Evolutionary conservation across 768 basidiomycete genomes (phyloP).

Genomic region (Tricholoma saponaceum): DNA sequence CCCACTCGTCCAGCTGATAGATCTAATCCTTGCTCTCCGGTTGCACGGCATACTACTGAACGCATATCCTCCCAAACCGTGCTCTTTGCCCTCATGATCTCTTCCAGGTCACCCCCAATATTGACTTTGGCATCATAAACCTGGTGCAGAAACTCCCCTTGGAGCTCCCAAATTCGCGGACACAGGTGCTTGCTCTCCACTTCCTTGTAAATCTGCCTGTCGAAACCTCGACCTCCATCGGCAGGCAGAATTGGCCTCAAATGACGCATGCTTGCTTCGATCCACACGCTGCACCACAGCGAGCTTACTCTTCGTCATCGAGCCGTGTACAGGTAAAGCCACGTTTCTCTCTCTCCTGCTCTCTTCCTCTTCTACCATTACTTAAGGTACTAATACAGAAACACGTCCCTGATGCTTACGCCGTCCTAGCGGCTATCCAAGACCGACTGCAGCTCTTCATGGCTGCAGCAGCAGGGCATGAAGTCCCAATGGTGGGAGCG

Average conservation of each 20-base stretch:
- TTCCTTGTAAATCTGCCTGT: background rate
- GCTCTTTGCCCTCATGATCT: slow-evolving; percentile 36
- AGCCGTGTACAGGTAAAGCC: slow-evolving; percentile 67
- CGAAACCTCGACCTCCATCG: slow-evolving; percentile 20
- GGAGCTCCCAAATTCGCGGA: slow-evolving; percentile 80
- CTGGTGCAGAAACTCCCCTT: slow-evolving; percentile 48
- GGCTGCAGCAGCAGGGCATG: slow-evolving; percentile 7
- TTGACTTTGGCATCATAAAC: slow-evolving; percentile 51
- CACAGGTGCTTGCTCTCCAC: slow-evolving; percentile 54
- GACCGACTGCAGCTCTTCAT: slow-evolving; percentile 32
- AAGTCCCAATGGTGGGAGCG: background rate
- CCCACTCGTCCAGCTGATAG: background rate
- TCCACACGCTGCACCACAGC: slow-evolving; percentile 74
- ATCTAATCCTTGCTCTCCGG: slow-evolving; percentile 13
- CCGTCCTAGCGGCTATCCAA: slow-evolving; percentile 48
- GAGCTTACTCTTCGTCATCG: slow-evolving; percentile 40
- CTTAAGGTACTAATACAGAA: slow-evolving; percentile 26
- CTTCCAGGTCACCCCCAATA: slow-evolving; percentile 43
- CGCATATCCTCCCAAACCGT: slow-evolving; percentile 46
- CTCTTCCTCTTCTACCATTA: background rate
- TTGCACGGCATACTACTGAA: slow-evolving; percentile 47
- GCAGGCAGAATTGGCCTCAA: slow-evolving; percentile 84
- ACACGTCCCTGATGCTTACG: slow-evolving; percentile 57
- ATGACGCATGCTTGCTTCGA: slow-evolving; percentile 86
- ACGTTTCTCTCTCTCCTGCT: background rate